Evolutionary conservation across 805 yeast genomes (phyloP), one percentile per base, ranked within the genome.

Genomic region (Ogataea saltuana): DNA sequence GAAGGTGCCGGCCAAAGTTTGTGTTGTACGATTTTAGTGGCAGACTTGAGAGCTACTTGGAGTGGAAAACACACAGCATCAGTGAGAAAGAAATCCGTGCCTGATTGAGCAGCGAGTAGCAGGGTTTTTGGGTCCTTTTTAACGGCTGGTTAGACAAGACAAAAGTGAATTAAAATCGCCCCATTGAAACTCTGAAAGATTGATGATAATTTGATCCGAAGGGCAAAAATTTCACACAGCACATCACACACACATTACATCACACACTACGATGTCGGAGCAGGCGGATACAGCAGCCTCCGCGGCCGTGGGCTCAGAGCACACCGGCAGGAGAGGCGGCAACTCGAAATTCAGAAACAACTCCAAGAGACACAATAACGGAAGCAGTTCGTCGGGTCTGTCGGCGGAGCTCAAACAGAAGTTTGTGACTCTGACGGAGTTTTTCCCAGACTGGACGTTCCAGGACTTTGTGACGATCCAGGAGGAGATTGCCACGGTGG

Each of bases 361-460:
- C 50, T 70, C 71, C 51, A 75, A 71, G 61, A 70, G 69, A 63
- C 65, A 64, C 56, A 65, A 61, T 49, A 59, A 49, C 46, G 32
- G 42, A 46, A 61, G 42, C 20, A 36, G 41, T 9, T 46, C 46
- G 8, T 17, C 11, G 22, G 38, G 38, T 11, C 39, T 50, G 12
- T 48, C 54, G 13, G 27, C 45, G 31, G 64, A 58, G 39, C 49
- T 68, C 38, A 69, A 65, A 50, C 51, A 58, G 40, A 65, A 76
- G 61, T 70, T 78, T 46, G 67, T 67, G 41, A 78, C 85, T 27
- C 76, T 91, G 55, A 65, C 74, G 39, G 98, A 91, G 67, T 74
- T 93, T 72, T 90, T 93, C 70, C 96, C 97, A 33, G 96, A 87
- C 61, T 93, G 99, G 99, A 77, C 86, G 36, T 72, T 76, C 42